Evolutionary conservation across 2,329 filamentous ascomycete species (phyloP), one percentile per base, ranked within the genome.

Genomic region (Thyridium curvatum): DNA sequence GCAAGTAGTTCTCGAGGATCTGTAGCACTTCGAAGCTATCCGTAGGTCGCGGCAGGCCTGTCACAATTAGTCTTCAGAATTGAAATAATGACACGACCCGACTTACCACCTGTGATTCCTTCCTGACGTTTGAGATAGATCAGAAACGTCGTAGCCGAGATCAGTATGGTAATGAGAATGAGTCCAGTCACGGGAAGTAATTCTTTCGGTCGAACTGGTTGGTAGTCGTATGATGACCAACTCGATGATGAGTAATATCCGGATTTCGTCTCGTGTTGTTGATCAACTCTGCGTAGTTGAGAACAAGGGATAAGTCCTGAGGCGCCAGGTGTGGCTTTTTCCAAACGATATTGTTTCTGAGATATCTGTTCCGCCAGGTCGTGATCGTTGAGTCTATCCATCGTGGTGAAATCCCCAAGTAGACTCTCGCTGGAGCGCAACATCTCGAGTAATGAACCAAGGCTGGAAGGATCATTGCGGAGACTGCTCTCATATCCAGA

Each of bases 1-100:
- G 77, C 0, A 79, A 52, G 35, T 78, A 79, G 7, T 64, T 69
- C 8, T 66, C 60, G 0, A 71, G 26, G 0, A 70, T 30, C 4
- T 66, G 61, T 0, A 59, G 40, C 0, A 69, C 52, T 5, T 61
- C 56, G 2, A 60, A 59, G 7, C 51, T 62, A 0, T 46, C 21
- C 0, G 50, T 53, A 2, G 62, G 64, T 0, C 60, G 49, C 0
- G 37, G 29, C 0, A 65, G 33, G 2, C 61, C 59, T 64, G n/a
- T 1, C 1, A 12, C 4, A 4, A n/a, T 44, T 14, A 38, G 26
- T 28, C 37, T 12, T 16, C 13, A 15, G 12, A 32, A 26, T 26
- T 10, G 21, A 26, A 10, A 26, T 30, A 16, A 2, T 18, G 33
- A 28, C n/a, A n/a, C n/a, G n/a, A 18, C 2, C 12, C 26, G 12